Conservation (phyloP, 148 eudicot genomes). For the Rhododendron henanense region DNA sequence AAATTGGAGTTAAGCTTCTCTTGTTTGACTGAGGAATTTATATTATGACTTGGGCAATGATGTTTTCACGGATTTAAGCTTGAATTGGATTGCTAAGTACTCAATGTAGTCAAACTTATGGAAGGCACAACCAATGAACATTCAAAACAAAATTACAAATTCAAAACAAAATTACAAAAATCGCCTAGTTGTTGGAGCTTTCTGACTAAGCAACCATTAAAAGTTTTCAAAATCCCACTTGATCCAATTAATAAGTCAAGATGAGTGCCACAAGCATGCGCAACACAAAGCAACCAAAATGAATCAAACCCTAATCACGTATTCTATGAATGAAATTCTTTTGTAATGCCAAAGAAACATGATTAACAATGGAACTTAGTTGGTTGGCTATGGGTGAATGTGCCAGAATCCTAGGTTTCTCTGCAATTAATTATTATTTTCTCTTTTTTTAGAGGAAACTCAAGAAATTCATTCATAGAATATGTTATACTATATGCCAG, state of each 20-base stretch:
- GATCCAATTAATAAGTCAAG: background rate
- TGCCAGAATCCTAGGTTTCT: no score
- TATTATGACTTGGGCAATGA: background rate
- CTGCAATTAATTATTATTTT: no score
- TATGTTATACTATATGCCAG: no score
- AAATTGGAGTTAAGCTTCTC: constrained; percentile 2
- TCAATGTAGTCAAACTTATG: background rate
- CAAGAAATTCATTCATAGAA: no score
- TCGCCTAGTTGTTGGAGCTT: background rate
- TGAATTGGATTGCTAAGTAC: background rate
- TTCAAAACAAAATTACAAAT: background rate
- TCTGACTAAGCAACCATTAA: background rate
- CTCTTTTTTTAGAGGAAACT: background rate
- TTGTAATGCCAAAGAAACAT: background rate
- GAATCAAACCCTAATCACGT: background rate
- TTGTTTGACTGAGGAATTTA: background rate
- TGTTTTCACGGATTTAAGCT: background rate
- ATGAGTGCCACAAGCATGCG: constrained; percentile 3
- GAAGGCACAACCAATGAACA: background rate
- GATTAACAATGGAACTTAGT: background rate
- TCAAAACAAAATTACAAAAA: background rate
- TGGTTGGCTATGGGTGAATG: background rate
- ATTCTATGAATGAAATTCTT: background rate
- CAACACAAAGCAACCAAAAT: background rate
- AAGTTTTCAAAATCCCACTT: background rate